These are phyloP conservation scores for Piper longum DNA, from an alignment of 164 flowering plant genomes.

Conservation along the genomic window DNA sequence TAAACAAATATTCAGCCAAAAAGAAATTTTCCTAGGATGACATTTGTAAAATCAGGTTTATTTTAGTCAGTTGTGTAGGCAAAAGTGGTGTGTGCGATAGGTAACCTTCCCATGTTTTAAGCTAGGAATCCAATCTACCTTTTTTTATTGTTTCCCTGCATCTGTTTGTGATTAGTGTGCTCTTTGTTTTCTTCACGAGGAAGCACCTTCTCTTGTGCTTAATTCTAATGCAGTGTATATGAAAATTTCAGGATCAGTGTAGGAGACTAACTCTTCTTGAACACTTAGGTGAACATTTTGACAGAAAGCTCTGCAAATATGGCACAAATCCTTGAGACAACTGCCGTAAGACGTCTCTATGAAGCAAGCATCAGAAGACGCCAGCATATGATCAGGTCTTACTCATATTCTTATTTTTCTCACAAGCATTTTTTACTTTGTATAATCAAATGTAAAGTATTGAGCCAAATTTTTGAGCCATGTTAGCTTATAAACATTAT, in stretches of 20 bases:
- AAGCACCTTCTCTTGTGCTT: background rate
- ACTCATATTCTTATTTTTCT: background rate
- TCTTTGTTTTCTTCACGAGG: too few species aligned
- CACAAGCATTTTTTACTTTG: background rate
- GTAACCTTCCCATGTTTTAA: background rate
- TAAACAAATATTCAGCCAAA: background rate
- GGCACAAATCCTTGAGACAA: slow-evolving; percentile 86
- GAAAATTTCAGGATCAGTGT: slow-evolving; percentile 48
- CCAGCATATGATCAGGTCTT: background rate
- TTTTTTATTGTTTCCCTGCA: background rate
- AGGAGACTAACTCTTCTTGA: slow-evolving; percentile 59
- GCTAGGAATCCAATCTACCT: background rate
- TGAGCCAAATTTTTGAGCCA: too few species aligned
- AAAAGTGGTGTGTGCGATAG: too few species aligned
- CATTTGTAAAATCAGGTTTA: too few species aligned
- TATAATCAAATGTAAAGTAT: too few species aligned
- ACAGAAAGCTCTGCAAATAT: slow-evolving; percentile 42
- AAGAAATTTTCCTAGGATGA: too few species aligned
- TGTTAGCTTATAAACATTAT: too few species aligned
- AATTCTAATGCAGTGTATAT: background rate
- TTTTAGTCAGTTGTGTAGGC: too few species aligned
- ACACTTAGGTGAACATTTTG: slow-evolving; percentile 83
- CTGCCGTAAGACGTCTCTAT: slow-evolving; percentile 42
- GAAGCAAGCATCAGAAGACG: background rate
- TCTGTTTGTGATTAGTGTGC: background rate